Base-by-base conservation (phyloP, 345 rosid genomes). In the Salix koriyanagi region DNA sequence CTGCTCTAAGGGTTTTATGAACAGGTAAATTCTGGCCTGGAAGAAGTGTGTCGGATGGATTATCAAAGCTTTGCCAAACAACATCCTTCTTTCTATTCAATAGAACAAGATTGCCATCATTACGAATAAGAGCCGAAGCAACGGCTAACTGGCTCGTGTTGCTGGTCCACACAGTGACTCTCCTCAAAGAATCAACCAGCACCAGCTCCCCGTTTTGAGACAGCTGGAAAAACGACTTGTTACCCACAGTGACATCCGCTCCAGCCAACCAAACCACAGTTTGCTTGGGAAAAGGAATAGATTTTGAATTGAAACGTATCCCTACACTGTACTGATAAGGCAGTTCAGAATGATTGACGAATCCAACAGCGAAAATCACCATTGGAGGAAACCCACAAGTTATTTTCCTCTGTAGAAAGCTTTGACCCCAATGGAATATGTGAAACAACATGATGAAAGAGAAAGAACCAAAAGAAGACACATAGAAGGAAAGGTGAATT, bases 231-330 rank as follows among this genome's bases (percentile, higher is more conserved):
- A 84, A 91, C 32, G 98, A 93, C 67, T 64, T 56, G 72, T 86
- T 83, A 8, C 94, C 75, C 8, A 90, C 97, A 77, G 25, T 46
- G 61, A 83, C 84, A 79, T 69, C 89, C 19, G 85, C 95, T 68
- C 98, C 97, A 56, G 90, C 94, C 77, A 85, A 90, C 98, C 98
- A 93, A 60, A 93, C 92, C 28, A 89, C 84, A 14, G 76, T 84
- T 72, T 77, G 86, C 62, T 88, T 76, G 42, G 78, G 76, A 61
- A 69, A 82, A 71, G 97, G 89, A 74, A 93, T 88, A 2, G 83
- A 84, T 34, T 84, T 71, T 0, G 94, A 89, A 85, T 86, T 85
- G 81, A 90, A 93, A 67, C 85, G 86, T 83, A 93, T 86, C 68
- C 98, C 98, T 10, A 93, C 77, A 68, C 98, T 82, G 37, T 84